A percentile compares a stretch with the other conserved stretches of the same genome.
These are phyloP conservation scores for Boletus vinaceobasis DNA, from an alignment of 768 basidiomycete species.

Conservation along the genomic window DNA sequence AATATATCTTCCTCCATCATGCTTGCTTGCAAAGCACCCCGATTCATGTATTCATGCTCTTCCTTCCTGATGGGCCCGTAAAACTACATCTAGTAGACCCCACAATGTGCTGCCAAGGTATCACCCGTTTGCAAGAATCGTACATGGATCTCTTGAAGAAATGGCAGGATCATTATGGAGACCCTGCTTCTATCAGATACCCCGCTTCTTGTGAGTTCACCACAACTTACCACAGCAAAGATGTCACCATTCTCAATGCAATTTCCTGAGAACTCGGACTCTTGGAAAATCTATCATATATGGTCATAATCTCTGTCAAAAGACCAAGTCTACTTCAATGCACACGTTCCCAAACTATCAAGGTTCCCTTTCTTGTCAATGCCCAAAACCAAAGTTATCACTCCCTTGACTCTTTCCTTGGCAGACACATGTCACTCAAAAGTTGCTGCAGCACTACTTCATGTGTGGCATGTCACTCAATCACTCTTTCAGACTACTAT, in stretches of 20 bases:
- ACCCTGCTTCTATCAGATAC: conserved; percentile 57
- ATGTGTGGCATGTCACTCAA: conserved; percentile 60
- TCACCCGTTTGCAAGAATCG: conserved; percentile 69
- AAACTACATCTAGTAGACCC: conserved; percentile 90
- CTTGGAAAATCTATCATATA: conserved; percentile 68
- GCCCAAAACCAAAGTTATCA: conserved; percentile 77
- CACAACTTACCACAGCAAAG: conserved; percentile 75
- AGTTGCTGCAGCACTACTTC: conserved; percentile 84
- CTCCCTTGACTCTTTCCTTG: conserved; percentile 81
- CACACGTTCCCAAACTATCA: conserved; percentile 60
- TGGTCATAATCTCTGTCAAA: conserved; percentile 82
- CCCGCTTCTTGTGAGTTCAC: conserved; percentile 57
- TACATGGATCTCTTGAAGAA: conserved; percentile 65
- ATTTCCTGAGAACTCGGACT: conserved; percentile 83
- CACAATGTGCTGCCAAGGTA: conserved; percentile 79
- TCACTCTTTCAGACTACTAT: conserved; percentile 83
- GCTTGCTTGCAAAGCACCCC: conserved; percentile 69
- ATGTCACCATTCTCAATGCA: conserved; percentile 76
- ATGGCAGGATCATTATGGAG: conserved; percentile 39
- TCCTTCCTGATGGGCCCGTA: conserved; percentile 66
- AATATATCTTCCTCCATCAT: conserved; percentile 88
- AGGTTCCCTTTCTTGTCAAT: conserved; percentile 89
- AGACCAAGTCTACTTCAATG: conserved; percentile 80
- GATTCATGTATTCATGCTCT: conserved; percentile 85
- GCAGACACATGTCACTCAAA: conserved; percentile 77